Percentiles rank a stretch among this genome's conserved stretches.
phyloP scores from a whole-genome alignment of 2,329 filamentous ascomycete genomes.

The Penicillium sp. region DNA sequence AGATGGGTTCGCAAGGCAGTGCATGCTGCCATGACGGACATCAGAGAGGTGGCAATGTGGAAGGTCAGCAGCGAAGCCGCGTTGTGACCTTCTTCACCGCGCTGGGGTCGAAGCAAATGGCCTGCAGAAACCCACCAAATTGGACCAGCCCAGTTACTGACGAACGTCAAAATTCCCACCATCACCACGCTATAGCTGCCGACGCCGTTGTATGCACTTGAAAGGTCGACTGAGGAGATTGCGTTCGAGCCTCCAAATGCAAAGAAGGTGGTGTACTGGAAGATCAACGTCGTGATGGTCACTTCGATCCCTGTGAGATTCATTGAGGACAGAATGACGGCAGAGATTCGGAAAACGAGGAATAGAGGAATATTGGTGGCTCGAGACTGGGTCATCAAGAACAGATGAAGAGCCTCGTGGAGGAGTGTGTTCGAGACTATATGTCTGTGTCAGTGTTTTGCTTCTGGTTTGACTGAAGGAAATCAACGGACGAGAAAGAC shows the following conservation, averaged over 20 bases:
- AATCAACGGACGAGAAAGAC: not conserved
- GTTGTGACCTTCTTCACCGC: slow-evolving; percentile 30
- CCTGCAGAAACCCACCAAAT: slow-evolving; percentile 81
- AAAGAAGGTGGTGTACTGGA: slow-evolving; percentile 85
- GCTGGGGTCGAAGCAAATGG: slow-evolving; percentile 29
- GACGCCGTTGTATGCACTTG: slow-evolving; percentile 92
- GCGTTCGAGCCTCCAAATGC: slow-evolving; percentile 88
- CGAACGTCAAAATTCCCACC: slow-evolving; percentile 81
- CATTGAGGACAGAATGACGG: slow-evolving; percentile 53
- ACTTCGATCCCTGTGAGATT: slow-evolving; percentile 56
- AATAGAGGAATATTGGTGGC: slow-evolving; percentile 84
- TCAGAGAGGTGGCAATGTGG: slow-evolving; percentile 66
- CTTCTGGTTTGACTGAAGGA: not conserved
- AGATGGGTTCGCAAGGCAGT: slow-evolving; percentile 81
- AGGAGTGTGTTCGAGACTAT: slow-evolving; percentile 26
- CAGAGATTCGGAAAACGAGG: slow-evolving; percentile 68
- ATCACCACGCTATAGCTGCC: slow-evolving; percentile 75
- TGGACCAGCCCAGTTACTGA: slow-evolving; percentile 87
- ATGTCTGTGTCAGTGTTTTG: slow-evolving; percentile 16
- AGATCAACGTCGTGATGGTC: slow-evolving; percentile 70
- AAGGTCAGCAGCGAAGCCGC: slow-evolving; percentile 68
- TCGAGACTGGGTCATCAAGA: slow-evolving; percentile 84
- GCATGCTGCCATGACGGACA: slow-evolving; percentile 86
- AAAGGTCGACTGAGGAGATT: slow-evolving; percentile 92
- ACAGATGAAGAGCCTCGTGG: slow-evolving; percentile 72